Conservation (phyloP, 1,284 basidiomycete genomes). For the Puccinia polysora region DNA sequence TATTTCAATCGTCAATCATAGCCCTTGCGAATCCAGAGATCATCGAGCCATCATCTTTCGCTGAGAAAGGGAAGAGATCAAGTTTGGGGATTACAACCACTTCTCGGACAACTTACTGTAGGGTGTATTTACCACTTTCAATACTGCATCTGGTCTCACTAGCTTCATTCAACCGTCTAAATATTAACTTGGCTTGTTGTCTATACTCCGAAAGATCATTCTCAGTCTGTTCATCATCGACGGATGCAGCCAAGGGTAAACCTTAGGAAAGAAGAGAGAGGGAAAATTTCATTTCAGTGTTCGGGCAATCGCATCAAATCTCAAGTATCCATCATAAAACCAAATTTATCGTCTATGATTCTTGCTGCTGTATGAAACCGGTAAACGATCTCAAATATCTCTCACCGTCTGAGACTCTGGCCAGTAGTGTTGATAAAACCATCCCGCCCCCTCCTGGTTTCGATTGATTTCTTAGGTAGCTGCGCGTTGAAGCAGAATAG, state of each 20-base stretch:
- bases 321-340: neutral
- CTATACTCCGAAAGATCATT: slow-evolving; percentile 62
- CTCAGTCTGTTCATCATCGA: slow-evolving; percentile 76
- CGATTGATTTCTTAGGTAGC: no score
- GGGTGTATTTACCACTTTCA: slow-evolving; percentile 85
- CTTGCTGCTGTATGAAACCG: no score
- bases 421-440: slow-evolving; percentile 87
- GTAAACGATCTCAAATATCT: neutral
- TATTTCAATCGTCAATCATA: no score
- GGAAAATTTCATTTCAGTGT: no score
- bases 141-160: slow-evolving; percentile 94
- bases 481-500: no score
- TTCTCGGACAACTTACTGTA: slow-evolving; percentile 64
- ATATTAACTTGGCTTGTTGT: slow-evolving; percentile 94
- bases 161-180: slow-evolving; percentile 84
- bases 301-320: neutral
- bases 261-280: slow-evolving; percentile 53
- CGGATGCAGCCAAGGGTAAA: slow-evolving; percentile 84
- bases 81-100: neutral
- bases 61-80: neutral
- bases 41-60: no score
- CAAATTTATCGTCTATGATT: no score
- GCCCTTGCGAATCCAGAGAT: no score
- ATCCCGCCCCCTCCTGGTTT: no score
- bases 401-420: slow-evolving; percentile 72